A percentile compares a stretch with the other conserved stretches of the same genome.
These are phyloP conservation scores for Cutaneotrichosporon sp. DNA, from an alignment of 1,284 basidiomycete genomes.

Conservation along the genomic window DNA sequence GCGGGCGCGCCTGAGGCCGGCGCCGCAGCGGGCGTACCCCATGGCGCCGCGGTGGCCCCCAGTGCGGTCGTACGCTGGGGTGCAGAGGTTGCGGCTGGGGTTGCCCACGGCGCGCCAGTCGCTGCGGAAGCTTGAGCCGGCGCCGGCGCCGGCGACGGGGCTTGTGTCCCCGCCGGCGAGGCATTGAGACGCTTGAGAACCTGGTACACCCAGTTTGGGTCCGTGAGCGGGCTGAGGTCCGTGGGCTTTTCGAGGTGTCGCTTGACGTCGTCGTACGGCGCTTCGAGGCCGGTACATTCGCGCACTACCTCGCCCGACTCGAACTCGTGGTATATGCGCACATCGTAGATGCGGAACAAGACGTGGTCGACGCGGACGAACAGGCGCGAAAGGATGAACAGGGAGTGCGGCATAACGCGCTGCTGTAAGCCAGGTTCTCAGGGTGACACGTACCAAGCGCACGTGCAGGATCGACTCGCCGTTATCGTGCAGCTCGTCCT, in stretches of 20 bases:
- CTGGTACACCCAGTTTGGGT: conserved; percentile 77
- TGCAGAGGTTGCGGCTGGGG: too few relatives aligned
- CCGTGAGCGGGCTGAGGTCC: conserved; percentile 84
- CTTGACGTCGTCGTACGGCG: conserved; percentile 73
- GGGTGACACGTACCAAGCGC: conserved; percentile 63
- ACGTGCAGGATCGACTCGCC: conserved; percentile 75
- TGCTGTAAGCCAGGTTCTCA: conserved; percentile 41
- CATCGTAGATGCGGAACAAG: conserved; percentile 85
- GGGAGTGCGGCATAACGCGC: conserved; percentile 96
- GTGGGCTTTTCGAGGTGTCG: conserved; percentile 71
- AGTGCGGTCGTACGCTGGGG: neutral
- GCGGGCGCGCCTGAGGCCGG: neutral
- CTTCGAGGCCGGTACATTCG: conserved; percentile 84
- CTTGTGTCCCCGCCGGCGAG: neutral
- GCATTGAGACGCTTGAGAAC: conserved; percentile 60
- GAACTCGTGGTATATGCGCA: conserved; percentile 84
- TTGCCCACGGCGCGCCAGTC: neutral
- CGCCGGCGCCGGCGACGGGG: conserved; percentile 43
- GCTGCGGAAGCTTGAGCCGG: neutral
- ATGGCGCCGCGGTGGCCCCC: neutral
- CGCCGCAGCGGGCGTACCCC: neutral
- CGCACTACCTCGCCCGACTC: conserved; percentile 58
- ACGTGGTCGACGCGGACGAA: conserved; percentile 95
- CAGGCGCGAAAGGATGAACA: conserved; percentile 86
- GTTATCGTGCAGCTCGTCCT: conserved; percentile 92